Conservation (phyloP, 1,284 basidiomycete species). For the Pascua sp. region DNA sequence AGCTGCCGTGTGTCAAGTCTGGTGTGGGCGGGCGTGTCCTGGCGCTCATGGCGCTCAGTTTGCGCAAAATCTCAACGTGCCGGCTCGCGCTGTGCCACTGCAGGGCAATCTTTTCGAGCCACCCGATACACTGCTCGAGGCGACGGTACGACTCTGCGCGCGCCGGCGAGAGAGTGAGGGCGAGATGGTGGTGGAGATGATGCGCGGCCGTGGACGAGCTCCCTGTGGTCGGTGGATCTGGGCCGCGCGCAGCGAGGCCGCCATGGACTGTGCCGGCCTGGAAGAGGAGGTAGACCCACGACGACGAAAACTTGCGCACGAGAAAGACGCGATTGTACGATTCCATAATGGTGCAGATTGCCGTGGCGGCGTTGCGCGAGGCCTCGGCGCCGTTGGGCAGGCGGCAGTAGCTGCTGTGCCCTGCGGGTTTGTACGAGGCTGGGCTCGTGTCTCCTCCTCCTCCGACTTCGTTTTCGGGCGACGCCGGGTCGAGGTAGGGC, state of each 20-base stretch:
- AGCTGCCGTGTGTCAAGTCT: not conserved
- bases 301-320: conserved; percentile 14
- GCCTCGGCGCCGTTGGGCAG: conserved; percentile 12
- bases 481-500: conserved; percentile 12
- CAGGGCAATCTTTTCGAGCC: conserved; percentile 15
- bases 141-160: conserved; percentile 7
- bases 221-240: not conserved
- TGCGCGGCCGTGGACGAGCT: not conserved
- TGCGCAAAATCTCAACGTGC: conserved; percentile 20
- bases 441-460: conserved; percentile 1
- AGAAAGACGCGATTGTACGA: conserved; percentile 14
- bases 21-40: conserved; percentile 14
- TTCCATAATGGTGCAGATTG: conserved; percentile 18
- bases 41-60: conserved; percentile 9
- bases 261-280: conserved; percentile 19
- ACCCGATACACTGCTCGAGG: conserved; percentile 20
- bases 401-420: not conserved
- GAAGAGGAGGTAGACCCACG: conserved; percentile 21
- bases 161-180: not conserved
- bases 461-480: conserved; percentile 1
- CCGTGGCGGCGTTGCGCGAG: conserved; percentile 8
- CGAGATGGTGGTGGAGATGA: no score
- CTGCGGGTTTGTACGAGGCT: not conserved
- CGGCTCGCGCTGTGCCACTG: conserved; percentile 20
- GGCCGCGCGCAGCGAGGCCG: conserved; percentile 11